These are phyloP conservation scores for Colletotrichum nymphaeae DNA, from an alignment of 2,329 filamentous ascomycete species.

Conservation along the genomic window DNA sequence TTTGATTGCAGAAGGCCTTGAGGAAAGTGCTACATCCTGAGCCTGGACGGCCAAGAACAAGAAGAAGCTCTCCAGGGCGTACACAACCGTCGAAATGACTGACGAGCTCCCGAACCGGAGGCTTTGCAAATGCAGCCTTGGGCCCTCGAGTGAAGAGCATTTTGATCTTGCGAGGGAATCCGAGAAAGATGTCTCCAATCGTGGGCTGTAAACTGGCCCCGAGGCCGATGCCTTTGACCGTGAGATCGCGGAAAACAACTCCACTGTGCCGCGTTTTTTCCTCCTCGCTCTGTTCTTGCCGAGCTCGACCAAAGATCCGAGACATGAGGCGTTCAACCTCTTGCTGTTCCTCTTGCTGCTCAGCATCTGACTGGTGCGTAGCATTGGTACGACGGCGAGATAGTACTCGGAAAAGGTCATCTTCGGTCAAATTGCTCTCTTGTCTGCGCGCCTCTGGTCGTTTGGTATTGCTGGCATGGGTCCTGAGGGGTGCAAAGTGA, in stretches of 20 bases:
- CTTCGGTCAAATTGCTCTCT: slow-evolving; percentile 53
- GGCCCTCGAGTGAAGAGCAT: slow-evolving; percentile 41
- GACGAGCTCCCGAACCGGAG: slow-evolving; percentile 50
- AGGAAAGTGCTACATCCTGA: slow-evolving; percentile 68
- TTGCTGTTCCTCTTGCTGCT: slow-evolving; percentile 50
- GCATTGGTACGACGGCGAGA: slow-evolving; percentile 60
- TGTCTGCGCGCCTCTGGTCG: slow-evolving; percentile 39
- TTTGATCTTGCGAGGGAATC: slow-evolving; percentile 41
- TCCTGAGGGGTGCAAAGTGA: slow-evolving; percentile 44
- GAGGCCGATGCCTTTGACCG: slow-evolving; percentile 76
- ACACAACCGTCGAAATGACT: slow-evolving; percentile 67
- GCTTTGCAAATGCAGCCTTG: slow-evolving; percentile 49
- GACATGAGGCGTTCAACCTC: slow-evolving; percentile 74
- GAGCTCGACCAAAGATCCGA: slow-evolving; percentile 74
- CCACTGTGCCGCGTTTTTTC: slow-evolving; percentile 77
- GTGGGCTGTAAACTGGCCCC: slow-evolving; percentile 66
- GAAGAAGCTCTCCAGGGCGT: slow-evolving; percentile 65
- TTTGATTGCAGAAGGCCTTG: slow-evolving; percentile 76
- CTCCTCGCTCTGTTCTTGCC: slow-evolving; percentile 74
- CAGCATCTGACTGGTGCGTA: slow-evolving; percentile 48
- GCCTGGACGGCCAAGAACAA: slow-evolving; percentile 67
- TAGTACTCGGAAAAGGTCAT: slow-evolving; percentile 61
- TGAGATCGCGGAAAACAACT: slow-evolving; percentile 77
- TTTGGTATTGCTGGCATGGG: slow-evolving; percentile 33
- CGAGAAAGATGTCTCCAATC: slow-evolving; percentile 49